Percentiles rank a stretch among this genome's conserved stretches.
Evolutionary conservation across 345 rosid species (phyloP).

Genomic region (Geranium brycei): DNA sequence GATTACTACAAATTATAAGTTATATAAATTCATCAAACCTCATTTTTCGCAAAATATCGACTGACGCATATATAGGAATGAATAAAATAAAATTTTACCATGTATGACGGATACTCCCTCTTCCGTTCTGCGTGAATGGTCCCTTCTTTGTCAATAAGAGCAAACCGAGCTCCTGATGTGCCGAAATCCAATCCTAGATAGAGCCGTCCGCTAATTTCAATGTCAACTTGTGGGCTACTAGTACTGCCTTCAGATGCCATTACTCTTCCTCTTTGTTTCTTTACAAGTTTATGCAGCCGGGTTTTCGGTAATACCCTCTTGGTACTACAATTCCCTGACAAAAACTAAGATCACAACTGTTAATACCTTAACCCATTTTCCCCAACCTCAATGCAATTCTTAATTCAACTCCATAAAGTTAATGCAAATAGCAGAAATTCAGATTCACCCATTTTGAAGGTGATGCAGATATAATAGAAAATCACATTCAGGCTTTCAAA

Average conservation of each 20-base stretch:
- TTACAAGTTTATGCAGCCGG: neutral
- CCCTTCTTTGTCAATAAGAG: slow-evolving; percentile 60
- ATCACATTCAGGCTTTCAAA: too few species aligned
- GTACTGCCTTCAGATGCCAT: slow-evolving; percentile 12
- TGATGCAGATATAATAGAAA: too few species aligned
- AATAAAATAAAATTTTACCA: slow-evolving; percentile 20
- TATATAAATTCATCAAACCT: too few species aligned
- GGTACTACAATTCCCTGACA: slow-evolving; percentile 24
- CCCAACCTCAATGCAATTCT: too few species aligned
- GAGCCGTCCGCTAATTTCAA: slow-evolving; percentile 26
- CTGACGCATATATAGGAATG: too few species aligned
- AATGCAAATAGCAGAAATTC: too few species aligned
- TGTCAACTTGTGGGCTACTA: slow-evolving; percentile 11
- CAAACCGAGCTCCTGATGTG: slow-evolving; percentile 81
- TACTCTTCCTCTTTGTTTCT: slow-evolving; percentile 11
- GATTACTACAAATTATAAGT: too few species aligned
- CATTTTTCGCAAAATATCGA: too few species aligned
- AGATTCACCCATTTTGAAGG: too few species aligned
- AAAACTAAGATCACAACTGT: neutral
- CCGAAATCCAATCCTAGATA: slow-evolving; percentile 94
- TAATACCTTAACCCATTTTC: too few species aligned
- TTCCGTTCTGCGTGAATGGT: slow-evolving; percentile 47
- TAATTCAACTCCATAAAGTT: too few species aligned
- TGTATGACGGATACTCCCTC: slow-evolving; percentile 43
- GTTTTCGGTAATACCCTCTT: slow-evolving; percentile 11